These are phyloP conservation scores for Buxus sempervirens DNA, from an alignment of 164 flowering plant genomes.

Conservation along the genomic window DNA sequence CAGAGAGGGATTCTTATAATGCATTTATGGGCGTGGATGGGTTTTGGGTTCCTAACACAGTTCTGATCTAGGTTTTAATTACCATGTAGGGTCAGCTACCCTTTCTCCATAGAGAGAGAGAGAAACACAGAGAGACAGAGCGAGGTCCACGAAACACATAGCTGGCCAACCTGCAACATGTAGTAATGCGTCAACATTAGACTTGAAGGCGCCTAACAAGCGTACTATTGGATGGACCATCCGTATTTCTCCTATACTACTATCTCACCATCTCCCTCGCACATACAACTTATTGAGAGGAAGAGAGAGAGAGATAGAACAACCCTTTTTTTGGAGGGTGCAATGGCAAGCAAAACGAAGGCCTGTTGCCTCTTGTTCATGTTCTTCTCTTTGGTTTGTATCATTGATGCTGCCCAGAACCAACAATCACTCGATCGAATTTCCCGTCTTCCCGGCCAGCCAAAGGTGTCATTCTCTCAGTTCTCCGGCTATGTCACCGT, in stretches of 20 bases:
- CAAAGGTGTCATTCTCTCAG: constrained; percentile 57
- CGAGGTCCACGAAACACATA: neutral
- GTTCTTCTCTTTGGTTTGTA: constrained; percentile 8
- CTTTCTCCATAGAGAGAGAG: constrained; percentile 4
- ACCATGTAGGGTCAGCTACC: neutral
- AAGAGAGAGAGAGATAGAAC: constrained; percentile 8
- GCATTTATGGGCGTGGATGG: neutral
- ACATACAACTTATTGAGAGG: neutral
- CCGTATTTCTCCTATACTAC: neutral
- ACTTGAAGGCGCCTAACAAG: neutral
- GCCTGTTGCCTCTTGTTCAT: constrained; percentile 2
- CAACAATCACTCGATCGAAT: constrained; percentile 50
- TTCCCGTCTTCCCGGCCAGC: constrained; percentile 68
- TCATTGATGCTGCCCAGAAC: constrained; percentile 11
- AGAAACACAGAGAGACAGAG: neutral
- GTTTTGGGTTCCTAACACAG: neutral
- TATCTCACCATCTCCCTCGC: neutral
- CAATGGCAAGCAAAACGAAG: constrained; percentile 16
- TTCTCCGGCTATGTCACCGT: constrained; percentile 81
- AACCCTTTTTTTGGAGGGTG: neutral
- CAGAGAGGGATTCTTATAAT: neutral
- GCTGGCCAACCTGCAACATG: neutral
- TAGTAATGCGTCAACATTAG: neutral
- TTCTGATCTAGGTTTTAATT: constrained; percentile 8
- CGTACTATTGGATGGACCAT: neutral